Evolutionary conservation across 2,329 filamentous ascomycete species (phyloP), one percentile per base, ranked within the genome.

Genomic region (Colletotrichum navitas): DNA sequence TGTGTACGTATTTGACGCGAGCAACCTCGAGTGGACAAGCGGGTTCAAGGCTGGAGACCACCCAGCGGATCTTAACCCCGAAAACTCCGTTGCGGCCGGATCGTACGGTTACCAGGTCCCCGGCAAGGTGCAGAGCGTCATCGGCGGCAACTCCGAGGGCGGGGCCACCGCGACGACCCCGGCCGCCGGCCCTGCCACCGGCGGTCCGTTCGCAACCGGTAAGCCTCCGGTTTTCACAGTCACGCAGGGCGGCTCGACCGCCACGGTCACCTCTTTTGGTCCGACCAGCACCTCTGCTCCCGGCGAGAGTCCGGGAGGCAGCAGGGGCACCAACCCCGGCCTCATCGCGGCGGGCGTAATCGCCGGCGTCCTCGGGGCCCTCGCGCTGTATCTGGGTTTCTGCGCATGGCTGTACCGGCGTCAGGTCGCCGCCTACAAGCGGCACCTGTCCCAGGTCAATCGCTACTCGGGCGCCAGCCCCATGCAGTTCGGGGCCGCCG

Each of bases 391-490:
- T 78, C 86, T 93, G 16, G 90, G 89, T 56, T 93, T 92, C 83
- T 93, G 91, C 80, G 87, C 88, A 24, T 94, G 90, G 88, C 83
- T 94, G 10, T 94, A 94, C 83, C 87, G 91, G 36, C 90, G 90
- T 60, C 92, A 93, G 79, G 87, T 94, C 21, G 80, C 83, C 39
- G 87, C 92, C 12, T 94, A 94, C 84, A 91, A 91, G 80, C 84
- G 87, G 43, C 92, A 94, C 77, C 87, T 93, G 41, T 89, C 90
- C 1, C 87, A 91, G 76, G 84, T 88, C 1, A 91, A 93, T 76
- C 85, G 87, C 5, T 88, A 89, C 62, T 81, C 83, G 1, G 79
- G 82, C 26, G 81, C 83, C 24, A 83, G 82, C n/a, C 81, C 82
- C 26, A 84, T 82, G 54, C 81, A 80, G 68, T 76, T 81, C 75